Conservation (phyloP, 2,329 filamentous ascomycete species). For the Pseudogymnoascus pannorum region DNA sequence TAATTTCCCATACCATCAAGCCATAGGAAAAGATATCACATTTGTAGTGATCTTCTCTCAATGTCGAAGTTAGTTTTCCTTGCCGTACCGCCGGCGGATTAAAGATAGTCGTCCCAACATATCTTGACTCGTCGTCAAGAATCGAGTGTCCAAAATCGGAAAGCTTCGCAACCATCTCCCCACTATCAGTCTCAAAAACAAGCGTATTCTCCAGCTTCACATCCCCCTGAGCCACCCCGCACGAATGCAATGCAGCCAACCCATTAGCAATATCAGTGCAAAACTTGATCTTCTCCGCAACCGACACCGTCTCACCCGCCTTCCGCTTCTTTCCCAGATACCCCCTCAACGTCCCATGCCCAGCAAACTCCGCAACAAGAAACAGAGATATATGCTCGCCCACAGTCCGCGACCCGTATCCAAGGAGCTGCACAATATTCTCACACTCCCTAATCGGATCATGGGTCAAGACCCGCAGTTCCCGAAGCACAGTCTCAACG, state of each 20-base stretch:
- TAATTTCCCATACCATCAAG: constrained; percentile 5
- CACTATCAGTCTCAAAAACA: background rate
- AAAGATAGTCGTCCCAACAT: background rate
- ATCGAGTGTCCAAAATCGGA: constrained; percentile 7
- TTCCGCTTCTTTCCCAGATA: background rate
- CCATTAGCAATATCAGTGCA: background rate
- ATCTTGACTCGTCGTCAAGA: background rate
- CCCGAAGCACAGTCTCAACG: background rate
- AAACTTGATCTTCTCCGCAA: background rate
- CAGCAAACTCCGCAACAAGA: constrained; percentile 2
- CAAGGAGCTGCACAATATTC: background rate
- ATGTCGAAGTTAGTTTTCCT: background rate
- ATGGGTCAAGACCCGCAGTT: background rate
- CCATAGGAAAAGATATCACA: constrained; percentile 7
- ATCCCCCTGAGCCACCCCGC: background rate
- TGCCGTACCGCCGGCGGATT: background rate
- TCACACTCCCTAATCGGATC: background rate
- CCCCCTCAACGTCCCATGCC: background rate
- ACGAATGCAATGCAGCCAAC: background rate
- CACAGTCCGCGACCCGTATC: background rate
- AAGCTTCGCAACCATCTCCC: background rate
- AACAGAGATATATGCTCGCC: background rate
- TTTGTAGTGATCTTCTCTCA: background rate
- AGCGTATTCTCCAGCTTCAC: constrained; percentile 1
- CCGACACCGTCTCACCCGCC: background rate